These are phyloP conservation scores for Pseudogymnoascus sp. DNA, from an alignment of 2,329 filamentous ascomycete species.

Conservation along the genomic window DNA sequence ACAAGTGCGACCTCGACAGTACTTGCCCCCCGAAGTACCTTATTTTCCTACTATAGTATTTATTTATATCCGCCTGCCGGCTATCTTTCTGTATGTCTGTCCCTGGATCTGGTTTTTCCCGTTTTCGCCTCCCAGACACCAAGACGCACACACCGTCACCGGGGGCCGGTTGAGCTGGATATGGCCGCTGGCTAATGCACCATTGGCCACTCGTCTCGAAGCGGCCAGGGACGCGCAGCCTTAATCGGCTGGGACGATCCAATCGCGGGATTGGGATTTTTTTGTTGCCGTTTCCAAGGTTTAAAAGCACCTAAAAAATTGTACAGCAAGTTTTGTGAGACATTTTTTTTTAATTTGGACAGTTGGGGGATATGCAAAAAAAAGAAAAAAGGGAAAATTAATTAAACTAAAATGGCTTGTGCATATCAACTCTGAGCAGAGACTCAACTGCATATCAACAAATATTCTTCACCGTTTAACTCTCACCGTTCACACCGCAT, in stretches of 20 bases:
- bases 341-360: neutral
- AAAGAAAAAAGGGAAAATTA: neutral
- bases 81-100: neutral
- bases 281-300: neutral
- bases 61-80: no score
- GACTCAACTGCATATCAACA: neutral
- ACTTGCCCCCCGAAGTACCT: neutral
- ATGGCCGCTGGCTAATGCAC: neutral
- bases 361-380: no score
- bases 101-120: neutral
- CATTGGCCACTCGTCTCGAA: neutral
- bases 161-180: neutral
- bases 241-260: neutral
- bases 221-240: neutral
- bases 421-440: no score
- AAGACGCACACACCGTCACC: neutral
- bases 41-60: neutral
- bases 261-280: neutral
- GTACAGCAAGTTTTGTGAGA: neutral
- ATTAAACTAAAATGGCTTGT: neutral
- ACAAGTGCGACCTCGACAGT: neutral
- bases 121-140: constrained; percentile 1
- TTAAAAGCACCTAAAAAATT: no score
- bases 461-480: no score
- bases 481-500: neutral